Conservation (phyloP, 306 rosid species). For the Mucuna pruriens region DNA sequence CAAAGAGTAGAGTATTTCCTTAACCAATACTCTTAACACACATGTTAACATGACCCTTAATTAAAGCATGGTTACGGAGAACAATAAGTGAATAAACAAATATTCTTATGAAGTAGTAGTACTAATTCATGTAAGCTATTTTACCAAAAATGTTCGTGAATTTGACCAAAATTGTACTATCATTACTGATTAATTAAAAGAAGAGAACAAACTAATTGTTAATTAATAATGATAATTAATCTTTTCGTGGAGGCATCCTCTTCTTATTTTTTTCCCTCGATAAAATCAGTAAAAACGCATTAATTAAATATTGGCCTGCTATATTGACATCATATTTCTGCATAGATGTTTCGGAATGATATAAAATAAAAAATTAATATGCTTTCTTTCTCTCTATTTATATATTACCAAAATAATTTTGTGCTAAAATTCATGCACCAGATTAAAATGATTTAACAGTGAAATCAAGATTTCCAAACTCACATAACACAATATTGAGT, state of each 20-base stretch:
- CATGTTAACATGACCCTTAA: no score
- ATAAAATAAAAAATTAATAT: neutral
- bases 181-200: constrained; percentile 25
- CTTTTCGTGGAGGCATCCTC: constrained; percentile 1
- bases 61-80: neutral
- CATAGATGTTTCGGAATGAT: constrained; percentile 31
- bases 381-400: neutral
- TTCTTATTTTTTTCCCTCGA: neutral
- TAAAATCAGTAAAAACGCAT: constrained; percentile 21
- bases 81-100: neutral
- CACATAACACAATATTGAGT: neutral
- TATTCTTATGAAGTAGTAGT: neutral
- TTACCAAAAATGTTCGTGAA: neutral
- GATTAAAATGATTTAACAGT: neutral
- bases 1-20: no score
- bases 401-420: neutral
- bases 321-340: constrained; percentile 39
- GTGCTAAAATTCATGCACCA: constrained; percentile 5
- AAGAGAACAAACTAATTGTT: constrained; percentile 18
- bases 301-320: constrained; percentile 29
- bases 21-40: no score
- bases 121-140: neutral
- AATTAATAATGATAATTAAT: constrained; percentile 27
- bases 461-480: neutral
- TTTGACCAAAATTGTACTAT: constrained; percentile 36